Evolutionary conservation across 495 filamentous ascomycete species (phyloP), one percentile per base, ranked within the genome.

Genomic region (Pyrenula massariospora): DNA sequence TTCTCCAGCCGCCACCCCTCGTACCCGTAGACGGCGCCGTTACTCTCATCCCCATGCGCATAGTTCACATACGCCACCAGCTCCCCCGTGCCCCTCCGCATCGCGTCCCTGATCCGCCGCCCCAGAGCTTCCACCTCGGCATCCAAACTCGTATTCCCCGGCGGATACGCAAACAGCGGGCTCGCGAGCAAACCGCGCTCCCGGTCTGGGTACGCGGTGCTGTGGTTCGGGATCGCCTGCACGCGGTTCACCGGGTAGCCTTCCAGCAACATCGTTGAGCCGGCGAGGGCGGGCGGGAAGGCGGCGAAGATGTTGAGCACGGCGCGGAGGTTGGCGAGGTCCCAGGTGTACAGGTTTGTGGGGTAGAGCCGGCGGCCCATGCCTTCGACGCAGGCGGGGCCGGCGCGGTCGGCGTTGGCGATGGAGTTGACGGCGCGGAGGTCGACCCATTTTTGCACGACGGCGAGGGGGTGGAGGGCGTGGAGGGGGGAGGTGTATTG

Each of bases 61-160:
- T 85, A 84, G 61, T 84, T 85, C 50, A 84, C 74, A 56, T 85
- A 85, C 0, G 74, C 63, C 25, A 72, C 65, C 54, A 77, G 52
- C 25, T 76, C 59, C 2, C 58, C 25, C 11, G 58, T 48, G 0
- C 70, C 74, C 57, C 60, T 73, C 2, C 61, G 75, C 3, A 71
- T 50, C 24, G 62, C 60, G 1, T 81, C 63, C 10, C 77, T 69
- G 8, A 71, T 36, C 3, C 75, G 69, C 12, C 80, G 60, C 59
- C 63, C 64, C 48, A 65, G 65, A 1, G 75, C 76, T 20, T 76
- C n/a, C 21, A 64, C 52, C 10, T 57, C 54, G 1, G 71, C 76
- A 48, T 74, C 72, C 3, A 60, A 47, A 47, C 70, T 70, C 22
- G 68, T 59, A 1, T 57, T 60, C 59, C 55, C 69, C 60, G 76